Percentiles rank a stretch among this genome's conserved stretches.
Evolutionary conservation across 306 rosid genomes (phyloP).

Genomic region (Oemleria cerasiformis): DNA sequence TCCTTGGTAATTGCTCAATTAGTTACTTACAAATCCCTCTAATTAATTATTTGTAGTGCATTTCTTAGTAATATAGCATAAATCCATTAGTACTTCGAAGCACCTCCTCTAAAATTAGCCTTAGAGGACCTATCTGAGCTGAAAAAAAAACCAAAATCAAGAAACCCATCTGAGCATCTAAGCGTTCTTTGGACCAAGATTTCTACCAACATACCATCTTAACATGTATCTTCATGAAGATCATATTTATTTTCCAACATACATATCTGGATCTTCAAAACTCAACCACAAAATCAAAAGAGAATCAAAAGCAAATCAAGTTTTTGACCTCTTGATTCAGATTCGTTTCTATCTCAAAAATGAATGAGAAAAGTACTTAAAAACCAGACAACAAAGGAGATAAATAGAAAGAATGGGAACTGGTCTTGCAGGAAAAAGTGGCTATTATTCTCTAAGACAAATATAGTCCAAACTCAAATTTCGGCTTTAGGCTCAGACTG

Average conservation of each 20-base stretch:
- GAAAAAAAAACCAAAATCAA: not conserved
- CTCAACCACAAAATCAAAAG: not conserved
- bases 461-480: not conserved
- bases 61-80: too few species aligned
- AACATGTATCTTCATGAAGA: not conserved
- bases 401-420: constrained; percentile 1
- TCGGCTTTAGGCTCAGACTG: not conserved
- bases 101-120: too few species aligned
- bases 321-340: not conserved
- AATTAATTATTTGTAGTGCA: too few species aligned
- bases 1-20: too few species aligned
- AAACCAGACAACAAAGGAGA: not conserved
- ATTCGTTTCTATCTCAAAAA: not conserved
- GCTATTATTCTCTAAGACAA: not conserved
- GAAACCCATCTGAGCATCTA: not conserved
- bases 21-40: too few species aligned
- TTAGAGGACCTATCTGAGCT: not conserved
- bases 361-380: not conserved
- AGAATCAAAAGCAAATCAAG: constrained; percentile 5
- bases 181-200: not conserved
- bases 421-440: not conserved
- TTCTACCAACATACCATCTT: not conserved
- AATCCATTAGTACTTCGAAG: too few species aligned
- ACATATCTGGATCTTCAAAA: not conserved
- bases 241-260: not conserved